Evolutionary conservation across 306 rosid genomes (phyloP).

Genomic region (Pterocarpus macrocarpus): DNA sequence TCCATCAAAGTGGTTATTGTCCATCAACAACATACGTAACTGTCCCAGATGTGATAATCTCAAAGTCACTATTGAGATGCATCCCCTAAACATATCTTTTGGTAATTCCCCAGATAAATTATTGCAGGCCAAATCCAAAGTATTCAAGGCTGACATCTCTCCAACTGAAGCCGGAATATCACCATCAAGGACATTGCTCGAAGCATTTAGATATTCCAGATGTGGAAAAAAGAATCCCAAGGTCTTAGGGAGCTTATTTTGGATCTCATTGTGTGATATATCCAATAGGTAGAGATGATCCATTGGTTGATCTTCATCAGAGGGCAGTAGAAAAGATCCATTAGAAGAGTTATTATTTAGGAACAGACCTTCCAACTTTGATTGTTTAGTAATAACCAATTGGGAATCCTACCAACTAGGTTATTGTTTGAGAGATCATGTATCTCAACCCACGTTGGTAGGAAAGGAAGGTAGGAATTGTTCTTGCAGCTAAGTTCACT

Average conservation of each 20-base stretch:
- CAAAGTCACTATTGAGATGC: neutral
- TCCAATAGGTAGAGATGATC: neutral
- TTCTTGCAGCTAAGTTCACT: constrained; percentile 1
- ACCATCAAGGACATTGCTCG: too few relatives aligned
- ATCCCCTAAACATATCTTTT: neutral
- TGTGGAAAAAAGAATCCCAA: constrained; percentile 23
- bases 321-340: neutral
- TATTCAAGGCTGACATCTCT: neutral
- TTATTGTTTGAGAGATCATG: too few relatives aligned
- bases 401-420: constrained; percentile 20
- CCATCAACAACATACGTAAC: neutral
- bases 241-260: constrained; percentile 7
- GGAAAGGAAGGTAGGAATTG: too few relatives aligned
- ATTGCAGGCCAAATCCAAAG: neutral
- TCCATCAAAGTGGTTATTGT: neutral
- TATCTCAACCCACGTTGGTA: too few relatives aligned
- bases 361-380: neutral
- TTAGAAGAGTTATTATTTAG: neutral
- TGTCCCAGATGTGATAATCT: too few relatives aligned
- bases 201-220: neutral
- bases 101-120: neutral
- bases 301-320: neutral
- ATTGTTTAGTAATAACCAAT: constrained; percentile 40
- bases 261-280: neutral
- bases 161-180: constrained; percentile 42